A percentile compares a stretch with the other conserved stretches of the same genome.
Conservation (phyloP, 495 filamentous ascomycete species). For the Daldinia childiae region DNA sequence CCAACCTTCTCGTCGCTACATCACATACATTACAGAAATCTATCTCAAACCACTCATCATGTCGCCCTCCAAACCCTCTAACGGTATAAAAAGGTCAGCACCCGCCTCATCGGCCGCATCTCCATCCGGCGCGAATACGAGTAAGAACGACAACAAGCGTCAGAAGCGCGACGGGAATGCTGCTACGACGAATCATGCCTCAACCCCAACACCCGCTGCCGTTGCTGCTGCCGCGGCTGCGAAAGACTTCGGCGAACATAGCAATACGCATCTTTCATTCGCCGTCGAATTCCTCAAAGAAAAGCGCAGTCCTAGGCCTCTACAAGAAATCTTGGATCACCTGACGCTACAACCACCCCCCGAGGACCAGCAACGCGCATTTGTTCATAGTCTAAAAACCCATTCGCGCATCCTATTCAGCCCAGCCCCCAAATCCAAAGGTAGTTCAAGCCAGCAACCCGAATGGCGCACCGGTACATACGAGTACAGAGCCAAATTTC, state of each 20-base stretch:
- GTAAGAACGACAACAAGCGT: slow-evolving; percentile 43
- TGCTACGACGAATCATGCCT: slow-evolving; percentile 41
- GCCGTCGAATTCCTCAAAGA: slow-evolving; percentile 84
- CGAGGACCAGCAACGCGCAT: slow-evolving; percentile 54
- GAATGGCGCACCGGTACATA: slow-evolving; percentile 72
- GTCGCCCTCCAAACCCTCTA: slow-evolving; percentile 32
- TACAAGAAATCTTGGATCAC: slow-evolving; percentile 78
- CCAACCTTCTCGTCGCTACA: slow-evolving; percentile 9
- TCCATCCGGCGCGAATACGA: slow-evolving; percentile 12
- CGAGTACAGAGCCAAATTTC: slow-evolving; percentile 77
- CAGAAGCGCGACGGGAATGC: slow-evolving; percentile 44
- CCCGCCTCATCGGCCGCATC: slow-evolving; percentile 27
- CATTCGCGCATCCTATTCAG: slow-evolving; percentile 78
- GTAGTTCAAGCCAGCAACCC: slow-evolving; percentile 50
- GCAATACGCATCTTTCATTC: slow-evolving; percentile 85
- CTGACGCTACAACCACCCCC: slow-evolving; percentile 68
- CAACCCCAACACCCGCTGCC: slow-evolving; percentile 58
- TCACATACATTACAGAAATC: neutral
- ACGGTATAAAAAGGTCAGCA: slow-evolving; percentile 36
- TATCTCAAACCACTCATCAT: slow-evolving; percentile 9
- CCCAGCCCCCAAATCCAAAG: slow-evolving; percentile 64
- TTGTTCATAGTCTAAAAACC: slow-evolving; percentile 59
- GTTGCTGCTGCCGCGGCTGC: slow-evolving; percentile 61
- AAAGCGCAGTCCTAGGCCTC: slow-evolving; percentile 74
- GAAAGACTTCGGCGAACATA: slow-evolving; percentile 78